These are phyloP conservation scores for Lentinula guzmanii DNA, from an alignment of 768 basidiomycete genomes.

Conservation along the genomic window DNA sequence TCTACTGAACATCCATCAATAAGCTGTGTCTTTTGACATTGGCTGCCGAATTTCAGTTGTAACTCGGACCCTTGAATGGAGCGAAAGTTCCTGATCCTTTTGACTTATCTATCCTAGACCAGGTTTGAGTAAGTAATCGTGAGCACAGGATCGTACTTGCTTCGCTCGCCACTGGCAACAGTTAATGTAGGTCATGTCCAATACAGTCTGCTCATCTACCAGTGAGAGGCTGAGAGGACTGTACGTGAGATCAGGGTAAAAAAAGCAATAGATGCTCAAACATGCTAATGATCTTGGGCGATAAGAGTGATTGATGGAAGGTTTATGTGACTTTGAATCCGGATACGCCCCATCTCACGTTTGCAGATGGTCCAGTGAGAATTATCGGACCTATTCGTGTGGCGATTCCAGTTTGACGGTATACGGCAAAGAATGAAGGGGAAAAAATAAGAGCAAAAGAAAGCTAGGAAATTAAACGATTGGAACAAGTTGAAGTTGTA, in stretches of 20 bases:
- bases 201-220: neutral
- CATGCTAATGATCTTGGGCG: conserved; percentile 25
- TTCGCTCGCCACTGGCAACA: neutral
- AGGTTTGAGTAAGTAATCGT: neutral
- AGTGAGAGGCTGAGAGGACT: conserved; percentile 1
- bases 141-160: neutral
- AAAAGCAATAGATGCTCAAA: conserved; percentile 8
- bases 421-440: neutral
- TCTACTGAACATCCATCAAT: neutral
- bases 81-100: neutral
- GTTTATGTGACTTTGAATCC: conserved; percentile 12
- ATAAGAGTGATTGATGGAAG: conserved; percentile 52
- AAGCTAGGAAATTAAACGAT: neutral
- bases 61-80: conserved; percentile 1
- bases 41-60: neutral
- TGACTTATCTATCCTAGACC: neutral
- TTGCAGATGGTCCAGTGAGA: neutral
- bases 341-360: conserved; percentile 5
- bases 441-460: neutral
- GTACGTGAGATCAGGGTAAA: conserved; percentile 10
- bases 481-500: neutral
- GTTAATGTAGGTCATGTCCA: neutral
- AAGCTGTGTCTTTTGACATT: neutral
- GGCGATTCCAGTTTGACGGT: neutral
- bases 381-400: neutral